These are phyloP conservation scores for Rosa hybrid DNA, from an alignment of 331 rosid species.

Conservation along the genomic window DNA sequence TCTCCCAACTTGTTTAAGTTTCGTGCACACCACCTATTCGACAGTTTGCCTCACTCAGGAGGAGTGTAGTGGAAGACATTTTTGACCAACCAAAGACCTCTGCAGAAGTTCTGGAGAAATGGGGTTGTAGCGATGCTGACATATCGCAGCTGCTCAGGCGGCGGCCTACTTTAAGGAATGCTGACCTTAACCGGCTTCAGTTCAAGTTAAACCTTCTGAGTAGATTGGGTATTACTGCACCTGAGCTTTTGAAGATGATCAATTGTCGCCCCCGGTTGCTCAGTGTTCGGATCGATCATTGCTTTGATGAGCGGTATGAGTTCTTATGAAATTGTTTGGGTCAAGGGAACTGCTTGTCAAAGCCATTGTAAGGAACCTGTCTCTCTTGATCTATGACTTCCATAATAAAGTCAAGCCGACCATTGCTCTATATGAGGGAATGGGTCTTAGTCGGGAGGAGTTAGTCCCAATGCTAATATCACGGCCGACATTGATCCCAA, in stretches of 20 bases:
- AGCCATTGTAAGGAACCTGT: constrained; percentile 79
- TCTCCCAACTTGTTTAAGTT: constrained; percentile 11
- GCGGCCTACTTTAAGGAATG: constrained; percentile 50
- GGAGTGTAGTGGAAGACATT: constrained; percentile 26
- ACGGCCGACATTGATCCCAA: constrained; percentile 61
- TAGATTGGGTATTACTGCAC: constrained; percentile 49
- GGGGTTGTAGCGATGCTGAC: constrained; percentile 66
- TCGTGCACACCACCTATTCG: constrained; percentile 52
- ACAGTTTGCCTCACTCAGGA: constrained; percentile 45
- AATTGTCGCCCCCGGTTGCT: constrained; percentile 73
- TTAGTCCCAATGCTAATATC: constrained; percentile 53
- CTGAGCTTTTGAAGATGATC: constrained; percentile 66
- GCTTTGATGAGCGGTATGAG: constrained; percentile 52
- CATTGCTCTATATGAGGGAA: constrained; percentile 47
- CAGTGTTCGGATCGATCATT: constrained; percentile 32
- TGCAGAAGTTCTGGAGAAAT: constrained; percentile 48
- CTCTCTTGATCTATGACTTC: constrained; percentile 53
- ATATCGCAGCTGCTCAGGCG: constrained; percentile 45
- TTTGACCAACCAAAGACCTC: constrained; percentile 30
- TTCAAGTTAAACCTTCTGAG: constrained; percentile 48
- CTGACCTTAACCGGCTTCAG: constrained; percentile 47
- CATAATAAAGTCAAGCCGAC: constrained; percentile 39
- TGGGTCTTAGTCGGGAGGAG: constrained; percentile 61
- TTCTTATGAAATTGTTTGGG: constrained; percentile 59
- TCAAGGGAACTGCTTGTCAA: constrained; percentile 57